Evolutionary conservation across 2,329 filamentous ascomycete genomes (phyloP), one percentile per base, ranked within the genome.

Genomic region (Colletotrichum gigasporum): DNA sequence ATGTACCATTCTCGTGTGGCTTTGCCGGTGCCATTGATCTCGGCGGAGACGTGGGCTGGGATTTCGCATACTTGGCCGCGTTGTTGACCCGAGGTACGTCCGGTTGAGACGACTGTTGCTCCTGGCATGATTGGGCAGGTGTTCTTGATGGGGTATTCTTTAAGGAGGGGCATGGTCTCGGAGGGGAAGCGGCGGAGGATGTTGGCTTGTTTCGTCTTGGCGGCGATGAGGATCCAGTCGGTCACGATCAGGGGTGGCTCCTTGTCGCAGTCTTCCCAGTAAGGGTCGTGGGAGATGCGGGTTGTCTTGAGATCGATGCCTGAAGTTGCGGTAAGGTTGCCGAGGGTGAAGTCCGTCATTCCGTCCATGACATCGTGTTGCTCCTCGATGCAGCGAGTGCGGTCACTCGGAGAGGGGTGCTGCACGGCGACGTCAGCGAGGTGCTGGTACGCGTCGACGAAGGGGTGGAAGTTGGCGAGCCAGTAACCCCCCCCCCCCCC

Each of bases 1-100:
- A 82, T 71, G 55, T 78, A 82, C 80, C 80, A 82, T 68, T 82
- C 80, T 5, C 80, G 72, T 4, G 80, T 82, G 3, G 76, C 75
- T 54, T 77, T 81, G 2, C 74, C 73, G 0, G 80, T 82, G 4
- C 78, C 77, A 44, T 81, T 82, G 10, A 71, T 71, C 0, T 70
- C 68, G 2, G 76, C 77, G 11, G 75, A 75, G 2, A 82, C 71
- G 44, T 82, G 80, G 1, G 79, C 79, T 1, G 80, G 80, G 1
- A 79, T 73, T 63, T 82, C 80, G 48, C 80, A 78, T 16, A 82
- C 65, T 44, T 78, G 78, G 2, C 80, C 80, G 12, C 73, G 71
- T 63, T 80, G 78, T 37, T 78, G 74, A 14, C 80, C 80, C 4
- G 80, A 82, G 2, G 79, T 82, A 16, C 80, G 73, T 4, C 79